Percentiles rank a stretch among this genome's conserved stretches.
phyloP scores from a whole-genome alignment of 2,329 filamentous ascomycete species.

The Ascocoryne sarcoides region DNA sequence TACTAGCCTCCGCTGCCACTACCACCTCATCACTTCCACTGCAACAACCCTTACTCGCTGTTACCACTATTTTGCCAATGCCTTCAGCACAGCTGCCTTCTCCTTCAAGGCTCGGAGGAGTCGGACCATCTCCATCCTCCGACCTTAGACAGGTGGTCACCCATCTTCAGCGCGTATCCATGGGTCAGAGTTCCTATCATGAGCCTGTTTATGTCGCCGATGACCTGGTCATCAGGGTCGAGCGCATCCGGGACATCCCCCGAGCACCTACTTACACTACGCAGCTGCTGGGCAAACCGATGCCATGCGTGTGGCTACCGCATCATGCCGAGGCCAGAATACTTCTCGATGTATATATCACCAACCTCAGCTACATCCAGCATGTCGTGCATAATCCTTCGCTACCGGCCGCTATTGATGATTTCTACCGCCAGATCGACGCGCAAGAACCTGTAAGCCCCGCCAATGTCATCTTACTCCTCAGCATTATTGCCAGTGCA shows the following conservation, averaged over 20 bases:
- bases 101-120: too few species aligned
- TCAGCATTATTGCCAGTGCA: conserved; percentile 6
- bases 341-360: conserved; percentile 11
- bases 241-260: conserved; percentile 6
- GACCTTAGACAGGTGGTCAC: too few species aligned
- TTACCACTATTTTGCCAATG: too few species aligned
- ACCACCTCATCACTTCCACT: neutral
- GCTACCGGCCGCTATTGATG: conserved; percentile 4
- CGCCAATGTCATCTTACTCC: conserved; percentile 5
- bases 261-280: conserved; percentile 3
- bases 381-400: conserved; percentile 12
- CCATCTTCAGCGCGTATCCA: too few species aligned
- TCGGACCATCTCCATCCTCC: too few species aligned
- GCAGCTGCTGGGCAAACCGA: neutral
- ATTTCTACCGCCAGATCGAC: conserved; percentile 6
- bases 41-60: neutral
- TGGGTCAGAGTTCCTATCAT: too few species aligned
- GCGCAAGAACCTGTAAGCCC: conserved; percentile 4
- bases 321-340: conserved; percentile 8
- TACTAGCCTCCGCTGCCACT: neutral
- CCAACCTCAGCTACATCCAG: conserved; percentile 7
- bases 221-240: conserved; percentile 8
- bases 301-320: conserved; percentile 13
- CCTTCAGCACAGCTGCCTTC: too few species aligned
- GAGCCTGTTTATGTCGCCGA: conserved; percentile 1